Evolutionary conservation across 257 asterid species (phyloP), one percentile per base, ranked within the genome.

Genomic region (Mitragyna speciosa): DNA sequence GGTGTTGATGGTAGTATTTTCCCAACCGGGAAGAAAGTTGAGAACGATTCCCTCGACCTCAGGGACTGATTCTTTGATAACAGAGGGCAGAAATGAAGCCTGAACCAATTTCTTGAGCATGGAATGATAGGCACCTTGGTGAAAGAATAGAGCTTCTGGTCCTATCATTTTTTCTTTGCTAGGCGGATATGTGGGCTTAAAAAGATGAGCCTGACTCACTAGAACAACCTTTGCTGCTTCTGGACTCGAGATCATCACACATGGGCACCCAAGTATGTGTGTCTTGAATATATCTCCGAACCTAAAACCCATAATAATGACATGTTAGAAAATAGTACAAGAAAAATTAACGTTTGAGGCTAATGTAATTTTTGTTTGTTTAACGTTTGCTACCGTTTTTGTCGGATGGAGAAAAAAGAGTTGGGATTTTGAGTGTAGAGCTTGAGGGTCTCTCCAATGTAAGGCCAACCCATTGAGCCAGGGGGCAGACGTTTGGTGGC

Each of bases 401-500:
- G 81, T 48, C 93, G 68, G 41, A 71, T 66, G 83, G 92, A 87
- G 68, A 92, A 92, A 85, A 92, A 92, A 82, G 87, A 76, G 68
- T 82, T 88, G 58, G 97, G 97, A 77, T 90, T 84, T 72, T 92
- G 86, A 43, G 89, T 86, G 70, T 90, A 92, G 83, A 90, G 89
- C 76, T 87, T 89, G 48, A 87, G 89, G 20, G 97, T 92, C 81
- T 92, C 97, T 58, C 97, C 97, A 6, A 90, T 73, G 61, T 89
- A 87, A 9, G 97, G 97, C 95, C 91, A 90, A 15, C 97, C 97
- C 92, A 89, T 88, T n/a, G 95, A 90, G 17, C 97, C 97, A 0
- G 97, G 97, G 0, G 97, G 92, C 0, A 90, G 90, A 24, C 41
- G 76, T 47, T 63, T 74, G 65, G 51, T 15, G 59, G 45, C 15